Base-by-base conservation (phyloP, 225 moss, liverwort and hornwort genomes). In the Marchantia paleacea region DNA sequence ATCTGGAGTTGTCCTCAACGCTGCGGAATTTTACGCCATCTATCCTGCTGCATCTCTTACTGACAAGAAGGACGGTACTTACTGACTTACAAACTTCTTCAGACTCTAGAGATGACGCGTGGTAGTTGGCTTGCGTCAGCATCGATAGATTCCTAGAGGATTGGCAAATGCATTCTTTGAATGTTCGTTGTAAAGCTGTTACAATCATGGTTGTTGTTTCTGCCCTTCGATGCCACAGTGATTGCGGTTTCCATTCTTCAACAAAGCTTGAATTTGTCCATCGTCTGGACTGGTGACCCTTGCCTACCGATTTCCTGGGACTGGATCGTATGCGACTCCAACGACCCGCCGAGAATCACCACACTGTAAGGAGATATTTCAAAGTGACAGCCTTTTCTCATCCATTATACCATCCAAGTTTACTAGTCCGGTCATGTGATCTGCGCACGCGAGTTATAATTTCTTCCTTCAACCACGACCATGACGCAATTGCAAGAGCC, bases 301-400 rank as follows among this genome's bases (percentile, higher is more conserved):
- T 77, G 77, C 62, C 39, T 31, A 61, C 62, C 77, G 8, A 20
- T 77, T 20, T 61, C 77, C 0, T 77, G 77, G 77, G 61, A 77
- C 22, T 77, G 77, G 77, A 24, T 77, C 12, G n/a, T 50, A 0
- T 77, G 77, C 62, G 71, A 72, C 22, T 15, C 24, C 39, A n/a
- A 12, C 29, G 49, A 60, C 39, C 77, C 77, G 20, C 77, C 77
- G 50, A 77, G 77, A 77, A 31, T 77, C n/a, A 49, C 29, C n/a
- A 10, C 62, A 77, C 9, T 63, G 77, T 77, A 64, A 30, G 77
- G 11, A 28, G 4, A 13, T 10, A 10, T 3, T 16, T 31, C 10
- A 12, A 3, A 3, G 9, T 14, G 19, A 22, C 7, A 8, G 12
- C 8, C 63, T 20, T 63, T 68, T 68, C 25, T 67, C 7, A 0